Evolutionary conservation across 371 early-diverging fungal genomes (phyloP).

Genomic region (Apophysomyces sp.): DNA sequence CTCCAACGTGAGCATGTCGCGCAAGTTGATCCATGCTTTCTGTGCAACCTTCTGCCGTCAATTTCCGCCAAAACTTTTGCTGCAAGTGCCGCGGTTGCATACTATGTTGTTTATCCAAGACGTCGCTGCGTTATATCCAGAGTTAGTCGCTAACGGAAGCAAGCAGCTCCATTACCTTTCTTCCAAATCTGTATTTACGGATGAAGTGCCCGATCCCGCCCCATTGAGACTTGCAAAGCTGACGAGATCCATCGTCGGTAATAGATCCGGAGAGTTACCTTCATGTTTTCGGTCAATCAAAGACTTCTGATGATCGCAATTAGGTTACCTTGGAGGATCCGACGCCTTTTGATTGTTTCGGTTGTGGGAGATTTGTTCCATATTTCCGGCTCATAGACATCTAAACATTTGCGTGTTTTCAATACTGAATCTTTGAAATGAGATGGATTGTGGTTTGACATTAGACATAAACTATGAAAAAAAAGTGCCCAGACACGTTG

Average conservation of each 20-base stretch:
- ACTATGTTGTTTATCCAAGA: not conserved
- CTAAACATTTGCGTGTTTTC: too few relatives aligned
- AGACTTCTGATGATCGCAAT: not conserved
- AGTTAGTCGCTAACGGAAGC: not conserved
- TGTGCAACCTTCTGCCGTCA: not conserved
- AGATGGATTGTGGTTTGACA: too few relatives aligned
- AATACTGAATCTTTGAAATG: too few relatives aligned
- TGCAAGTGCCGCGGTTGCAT: not conserved
- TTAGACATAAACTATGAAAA: too few relatives aligned
- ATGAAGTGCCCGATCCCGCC: not conserved
- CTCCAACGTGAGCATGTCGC: not conserved
- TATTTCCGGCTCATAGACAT: not conserved
- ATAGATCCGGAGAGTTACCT: not conserved
- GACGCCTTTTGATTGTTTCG: not conserved
- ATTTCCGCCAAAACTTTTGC: not conserved
- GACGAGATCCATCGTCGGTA: not conserved
- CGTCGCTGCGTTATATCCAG: not conserved
- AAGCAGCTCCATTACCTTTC: not conserved
- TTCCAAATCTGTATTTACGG: not conserved
- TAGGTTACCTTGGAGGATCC: not conserved
- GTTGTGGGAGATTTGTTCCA: not conserved
- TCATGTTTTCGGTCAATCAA: not conserved
- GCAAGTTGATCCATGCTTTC: not conserved
- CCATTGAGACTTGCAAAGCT: not conserved
- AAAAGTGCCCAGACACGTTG: too few relatives aligned